phyloP scores from a whole-genome alignment of 371 early-diverging fungal genomes.

The Saksenaea oblongispora region DNA sequence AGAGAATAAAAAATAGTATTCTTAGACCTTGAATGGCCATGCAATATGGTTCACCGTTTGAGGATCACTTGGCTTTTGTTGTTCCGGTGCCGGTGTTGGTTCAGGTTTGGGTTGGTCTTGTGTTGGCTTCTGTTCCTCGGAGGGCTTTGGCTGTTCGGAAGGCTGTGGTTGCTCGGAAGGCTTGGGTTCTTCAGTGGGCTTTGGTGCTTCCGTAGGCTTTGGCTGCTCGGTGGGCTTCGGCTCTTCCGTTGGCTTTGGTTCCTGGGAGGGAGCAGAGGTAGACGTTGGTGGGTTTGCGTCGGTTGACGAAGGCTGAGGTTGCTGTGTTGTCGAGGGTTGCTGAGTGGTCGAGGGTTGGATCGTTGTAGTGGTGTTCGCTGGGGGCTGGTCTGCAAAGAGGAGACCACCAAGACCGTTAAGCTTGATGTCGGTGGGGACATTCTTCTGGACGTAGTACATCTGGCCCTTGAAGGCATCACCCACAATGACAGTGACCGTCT shows the following conservation, averaged over 20 bases:
- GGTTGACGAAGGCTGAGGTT: not conserved
- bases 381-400: not conserved
- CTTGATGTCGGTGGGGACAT: conserved; percentile 23
- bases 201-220: not conserved
- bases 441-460: conserved; percentile 36
- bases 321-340: not conserved
- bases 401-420: not conserved
- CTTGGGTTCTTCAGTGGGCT: not conserved
- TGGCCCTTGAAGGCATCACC: conserved; percentile 37
- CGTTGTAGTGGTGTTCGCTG: not conserved
- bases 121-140: not conserved
- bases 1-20: not conserved
- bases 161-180: not conserved
- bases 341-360: not conserved
- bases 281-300: not conserved
- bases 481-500: conserved; percentile 37
- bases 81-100: not conserved
- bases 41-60: not conserved
- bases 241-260: not conserved
- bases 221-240: not conserved
- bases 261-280: not conserved
- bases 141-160: not conserved
- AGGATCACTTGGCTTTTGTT: not conserved
- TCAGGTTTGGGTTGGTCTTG: not conserved
- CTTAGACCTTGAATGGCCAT: conserved; percentile 1